These are phyloP conservation scores for Daldinia loculata DNA, from an alignment of 495 filamentous ascomycete genomes.

Conservation along the genomic window DNA sequence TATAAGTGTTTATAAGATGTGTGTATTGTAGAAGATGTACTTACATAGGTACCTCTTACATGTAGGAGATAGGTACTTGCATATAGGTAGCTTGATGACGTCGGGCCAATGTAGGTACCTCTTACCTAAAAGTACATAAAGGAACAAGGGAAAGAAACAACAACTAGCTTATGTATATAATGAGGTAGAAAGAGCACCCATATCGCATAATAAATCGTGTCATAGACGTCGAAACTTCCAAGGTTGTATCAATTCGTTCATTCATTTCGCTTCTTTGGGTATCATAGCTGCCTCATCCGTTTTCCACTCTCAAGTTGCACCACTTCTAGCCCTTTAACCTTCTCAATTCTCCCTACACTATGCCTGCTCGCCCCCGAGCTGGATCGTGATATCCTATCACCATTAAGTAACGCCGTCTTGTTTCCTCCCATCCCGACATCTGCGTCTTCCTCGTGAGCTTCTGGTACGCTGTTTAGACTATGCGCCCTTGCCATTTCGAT, in stretches of 20 bases:
- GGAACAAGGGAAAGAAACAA: not conserved
- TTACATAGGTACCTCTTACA: no score
- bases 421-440: not conserved
- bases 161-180: no score
- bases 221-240: no score
- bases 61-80: no score
- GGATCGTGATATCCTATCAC: constrained; percentile 21
- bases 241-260: not conserved
- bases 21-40: no score
- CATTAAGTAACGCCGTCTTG: constrained; percentile 21
- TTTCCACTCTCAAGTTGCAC: constrained; percentile 36
- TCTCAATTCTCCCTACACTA: constrained; percentile 33
- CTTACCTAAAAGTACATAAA: no score
- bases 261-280: constrained; percentile 13
- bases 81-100: no score
- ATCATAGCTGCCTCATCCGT: constrained; percentile 30
- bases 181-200: no score
- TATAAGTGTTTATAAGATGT: not conserved
- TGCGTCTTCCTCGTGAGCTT: constrained; percentile 39
- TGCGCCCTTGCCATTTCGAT: constrained; percentile 29
- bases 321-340: constrained; percentile 38
- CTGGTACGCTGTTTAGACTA: constrained; percentile 44
- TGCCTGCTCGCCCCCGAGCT: constrained; percentile 30
- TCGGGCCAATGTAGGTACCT: no score
- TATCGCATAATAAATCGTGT: no score